Evolutionary conservation across 768 basidiomycete genomes (phyloP), one percentile per base, ranked within the genome.

Genomic region (Pulveroboletus sp.): DNA sequence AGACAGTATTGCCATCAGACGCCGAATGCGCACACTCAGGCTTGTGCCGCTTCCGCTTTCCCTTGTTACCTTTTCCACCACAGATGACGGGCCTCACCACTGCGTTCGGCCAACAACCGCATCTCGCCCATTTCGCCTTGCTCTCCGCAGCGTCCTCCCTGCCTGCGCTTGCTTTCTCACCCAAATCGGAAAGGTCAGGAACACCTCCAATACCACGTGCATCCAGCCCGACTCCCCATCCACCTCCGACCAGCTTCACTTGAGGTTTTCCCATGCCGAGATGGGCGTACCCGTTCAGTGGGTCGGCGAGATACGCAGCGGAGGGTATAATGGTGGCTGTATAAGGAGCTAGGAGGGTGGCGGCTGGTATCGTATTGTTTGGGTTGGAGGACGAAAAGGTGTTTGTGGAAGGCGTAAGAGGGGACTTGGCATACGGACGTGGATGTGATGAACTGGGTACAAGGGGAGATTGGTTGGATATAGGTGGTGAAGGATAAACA

Each of bases 251-350:
- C 13, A 88, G 73, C 52, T 90, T 86, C 0, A 95, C 92, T 55
- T 81, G 83, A 0, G 86, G 86, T 61, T 92, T 93, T 27, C 90
- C 87, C 70, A 86, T 79, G 10, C 93, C 92, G 16, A 84, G 74
- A 53, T 84, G 81, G 0, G 84, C 81, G 59, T 95, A 96, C n/a
- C 85, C 86, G 60, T 93, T 95, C 55, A 90, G 77, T 0, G 90
- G 86, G 59, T 93, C 88, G 4, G 74, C 63, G 24, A 91, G 76
- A 67, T 96, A 96, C 1, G 73, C 62, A 0, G 82, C 71, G 17
- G 82, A 80, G 4, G 86, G 83, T 14, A 81, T 76, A 45, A 94
- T 77, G 20, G 80, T 72, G 19, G 83, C 80, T 0, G 74, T 75
- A 53, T 78, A 85, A 0, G 86, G 82, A 0, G 85, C 75, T 35